phyloP scores from a whole-genome alignment of 1,284 basidiomycete species.

The Trametes polyzona region DNA sequence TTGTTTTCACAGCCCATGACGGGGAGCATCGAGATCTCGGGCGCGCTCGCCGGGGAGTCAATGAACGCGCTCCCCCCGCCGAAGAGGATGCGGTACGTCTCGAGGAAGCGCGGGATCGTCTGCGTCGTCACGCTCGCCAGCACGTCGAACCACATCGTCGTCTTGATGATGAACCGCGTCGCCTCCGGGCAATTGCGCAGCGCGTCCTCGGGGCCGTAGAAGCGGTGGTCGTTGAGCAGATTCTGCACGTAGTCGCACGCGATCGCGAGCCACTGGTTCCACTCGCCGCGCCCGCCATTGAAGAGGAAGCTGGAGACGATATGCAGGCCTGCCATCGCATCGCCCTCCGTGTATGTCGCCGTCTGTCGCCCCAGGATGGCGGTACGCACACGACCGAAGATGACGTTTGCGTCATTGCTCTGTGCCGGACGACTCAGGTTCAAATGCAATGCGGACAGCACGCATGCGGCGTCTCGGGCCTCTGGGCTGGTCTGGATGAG shows the following conservation, averaged over 20 bases:
- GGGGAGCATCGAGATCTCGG: conserved; percentile 66
- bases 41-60: conserved; percentile 27
- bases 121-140: conserved; percentile 73
- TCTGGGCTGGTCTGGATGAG: conserved; percentile 49
- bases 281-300: conserved; percentile 68
- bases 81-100: conserved; percentile 62
- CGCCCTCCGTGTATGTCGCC: conserved; percentile 49
- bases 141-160: conserved; percentile 86
- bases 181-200: conserved; percentile 50
- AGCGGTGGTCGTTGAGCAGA: conserved; percentile 44
- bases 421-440: conserved; percentile 33
- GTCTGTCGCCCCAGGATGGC: conserved; percentile 25
- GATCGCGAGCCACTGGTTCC: conserved; percentile 66
- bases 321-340: conserved; percentile 78
- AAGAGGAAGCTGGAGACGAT: conserved; percentile 76
- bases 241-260: conserved; percentile 56
- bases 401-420: conserved; percentile 21
- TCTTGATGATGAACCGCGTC: conserved; percentile 74
- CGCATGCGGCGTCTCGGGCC: conserved; percentile 56
- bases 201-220: conserved; percentile 46
- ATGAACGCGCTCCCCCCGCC: conserved; percentile 46
- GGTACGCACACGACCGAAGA: conserved; percentile 41
- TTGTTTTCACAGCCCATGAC: conserved; percentile 86
- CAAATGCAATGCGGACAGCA: conserved; percentile 58
- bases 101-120: conserved; percentile 58